Base-by-base conservation (phyloP, 768 basidiomycete species). In the Mycena belliarum region DNA sequence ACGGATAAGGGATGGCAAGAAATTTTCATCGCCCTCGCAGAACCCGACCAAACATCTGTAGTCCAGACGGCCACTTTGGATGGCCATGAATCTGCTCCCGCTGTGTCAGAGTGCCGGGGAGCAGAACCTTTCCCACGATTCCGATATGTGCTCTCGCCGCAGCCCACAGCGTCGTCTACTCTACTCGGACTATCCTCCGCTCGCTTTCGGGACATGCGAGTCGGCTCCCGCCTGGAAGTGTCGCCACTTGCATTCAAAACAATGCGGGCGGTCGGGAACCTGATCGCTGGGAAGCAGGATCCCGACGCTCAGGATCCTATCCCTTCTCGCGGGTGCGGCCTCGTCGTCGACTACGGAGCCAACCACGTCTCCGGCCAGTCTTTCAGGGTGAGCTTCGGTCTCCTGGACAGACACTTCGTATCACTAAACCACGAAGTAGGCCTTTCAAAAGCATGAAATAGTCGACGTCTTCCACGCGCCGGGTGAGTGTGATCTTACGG, bases 301-400 rank as follows among this genome's bases (percentile, higher is more conserved):
- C 7, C 57, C 60, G 6, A 41, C 45, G 15, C 63, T 66, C 15
- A 53, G 12, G 45, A 28, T 32, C 43, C 66, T 61, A 67, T 14
- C 49, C n/a, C 28, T 11, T 28, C 46, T 45, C 77, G 78, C 15
- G 84, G 85, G 11, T 84, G 84, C 52, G 96, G 86, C 0, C 75
- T 99, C 55, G 80, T 98, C 20, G 76, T 98, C 10, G 97, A 99
- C 72, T 98, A 98, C 67, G 96, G 97, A 4, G 85, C 79, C 29
- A 83, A 86, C 53, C 78, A 83, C 50, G 81, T 78, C 9, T 89
- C 83, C 65, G 84, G 83, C 2, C 76, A 85, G 61, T 93, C 91
- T 5, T 88, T 97, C 74, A 76, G 97, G 60, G 96, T 95, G 65
- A 64, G 89, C 76, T 28, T 58, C 29, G 7, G 7, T 26, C 8